A percentile compares a stretch with the other conserved stretches of the same genome.
Evolutionary conservation across 2,329 filamentous ascomycete genomes (phyloP).

Genomic region (Chaetomium sp.): DNA sequence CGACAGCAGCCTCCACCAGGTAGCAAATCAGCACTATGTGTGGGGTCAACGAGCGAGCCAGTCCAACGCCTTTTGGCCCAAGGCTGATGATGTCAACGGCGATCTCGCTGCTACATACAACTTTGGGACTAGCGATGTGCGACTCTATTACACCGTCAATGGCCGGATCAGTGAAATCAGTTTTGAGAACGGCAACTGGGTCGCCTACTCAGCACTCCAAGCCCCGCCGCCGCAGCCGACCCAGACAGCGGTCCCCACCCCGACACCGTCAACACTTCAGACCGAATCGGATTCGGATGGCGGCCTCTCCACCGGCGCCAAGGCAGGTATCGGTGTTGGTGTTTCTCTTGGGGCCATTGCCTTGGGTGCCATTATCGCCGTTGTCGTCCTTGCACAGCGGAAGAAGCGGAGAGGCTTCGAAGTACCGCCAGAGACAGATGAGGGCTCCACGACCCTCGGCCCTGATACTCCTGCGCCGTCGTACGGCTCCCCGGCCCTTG

Average conservation of each 20-base stretch:
- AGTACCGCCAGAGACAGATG: constrained; percentile 3
- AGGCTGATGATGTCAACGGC: constrained; percentile 27
- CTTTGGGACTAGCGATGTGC: constrained; percentile 20
- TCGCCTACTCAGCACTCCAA: constrained; percentile 24
- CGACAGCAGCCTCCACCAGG: constrained; percentile 30
- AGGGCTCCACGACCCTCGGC: constrained; percentile 15
- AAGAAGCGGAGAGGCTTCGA: constrained; percentile 7
- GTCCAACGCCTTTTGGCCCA: constrained; percentile 26
- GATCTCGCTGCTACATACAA: constrained; percentile 28
- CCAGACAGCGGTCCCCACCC: not conserved
- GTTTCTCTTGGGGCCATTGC: constrained; percentile 30
- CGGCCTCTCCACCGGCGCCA: constrained; percentile 31
- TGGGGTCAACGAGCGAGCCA: constrained; percentile 27
- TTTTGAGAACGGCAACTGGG: constrained; percentile 29
- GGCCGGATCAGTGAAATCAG: constrained; percentile 28
- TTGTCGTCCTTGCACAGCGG: constrained; percentile 25
- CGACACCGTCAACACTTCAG: not conserved
- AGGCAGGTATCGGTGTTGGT: constrained; percentile 32
- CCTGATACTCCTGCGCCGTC: constrained; percentile 10
- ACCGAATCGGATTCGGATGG: not conserved
- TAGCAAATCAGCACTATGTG: constrained; percentile 24
- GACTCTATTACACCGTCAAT: constrained; percentile 32
- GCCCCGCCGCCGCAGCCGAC: constrained; percentile 6
- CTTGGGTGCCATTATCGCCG: constrained; percentile 25
- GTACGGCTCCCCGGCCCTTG: constrained; percentile 14